Evolutionary conservation across 2,329 filamentous ascomycete genomes (phyloP).

Genomic region (Sarocladium strictum): DNA sequence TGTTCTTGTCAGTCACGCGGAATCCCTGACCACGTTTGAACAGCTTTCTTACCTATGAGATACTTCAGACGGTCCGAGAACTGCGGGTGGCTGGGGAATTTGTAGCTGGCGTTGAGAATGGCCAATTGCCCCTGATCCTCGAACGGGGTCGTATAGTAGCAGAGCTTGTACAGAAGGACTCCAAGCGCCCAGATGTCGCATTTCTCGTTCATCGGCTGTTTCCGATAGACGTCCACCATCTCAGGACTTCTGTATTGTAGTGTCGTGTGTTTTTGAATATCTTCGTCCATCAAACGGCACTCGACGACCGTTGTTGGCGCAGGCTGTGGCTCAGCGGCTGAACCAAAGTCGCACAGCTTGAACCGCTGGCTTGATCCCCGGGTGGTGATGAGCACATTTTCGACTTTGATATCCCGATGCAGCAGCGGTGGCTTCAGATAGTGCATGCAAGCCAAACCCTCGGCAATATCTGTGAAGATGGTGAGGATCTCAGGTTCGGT

Average conservation of each 20-base stretch:
- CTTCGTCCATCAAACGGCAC: constrained; percentile 89
- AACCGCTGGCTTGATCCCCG: constrained; percentile 65
- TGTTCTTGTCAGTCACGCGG: constrained; percentile 25
- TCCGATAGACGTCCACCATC: constrained; percentile 97
- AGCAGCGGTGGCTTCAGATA: constrained; percentile 91
- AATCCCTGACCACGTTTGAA: background rate
- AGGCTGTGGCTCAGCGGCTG: constrained; percentile 74
- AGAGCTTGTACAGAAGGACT: constrained; percentile 93
- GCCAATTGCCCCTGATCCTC: constrained; percentile 97
- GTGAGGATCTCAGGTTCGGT: constrained; percentile 96
- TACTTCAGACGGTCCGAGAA: constrained; percentile 89
- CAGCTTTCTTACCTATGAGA: constrained; percentile 63
- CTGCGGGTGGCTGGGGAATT: constrained; percentile 78
- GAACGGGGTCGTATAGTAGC: constrained; percentile 98
- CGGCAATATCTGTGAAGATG: constrained; percentile 93
- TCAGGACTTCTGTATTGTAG: constrained; percentile 96
- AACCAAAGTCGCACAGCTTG: constrained; percentile 98
- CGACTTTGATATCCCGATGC: constrained; percentile 93
- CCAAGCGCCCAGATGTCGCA: constrained; percentile 97
- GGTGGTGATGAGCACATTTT: constrained; percentile 87
- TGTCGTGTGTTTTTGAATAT: constrained; percentile 94
- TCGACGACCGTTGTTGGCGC: constrained; percentile 83
- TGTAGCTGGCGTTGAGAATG: constrained; percentile 92
- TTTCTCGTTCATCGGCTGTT: constrained; percentile 96
- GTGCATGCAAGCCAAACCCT: constrained; percentile 98